Evolutionary conservation across 345 rosid species (phyloP).

Genomic region (Salix purpurea): DNA sequence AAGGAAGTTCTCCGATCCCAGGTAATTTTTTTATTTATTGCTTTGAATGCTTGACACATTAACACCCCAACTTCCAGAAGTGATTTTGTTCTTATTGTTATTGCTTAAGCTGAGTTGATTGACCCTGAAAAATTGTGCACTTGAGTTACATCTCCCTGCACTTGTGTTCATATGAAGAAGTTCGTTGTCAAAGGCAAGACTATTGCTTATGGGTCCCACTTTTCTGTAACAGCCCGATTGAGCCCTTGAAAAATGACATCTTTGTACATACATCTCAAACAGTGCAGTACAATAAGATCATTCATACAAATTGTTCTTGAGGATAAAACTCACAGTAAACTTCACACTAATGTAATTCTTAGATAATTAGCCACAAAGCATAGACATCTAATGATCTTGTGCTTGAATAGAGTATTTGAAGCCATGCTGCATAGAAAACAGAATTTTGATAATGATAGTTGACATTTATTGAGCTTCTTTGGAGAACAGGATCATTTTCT

Average conservation of each 20-base stretch:
- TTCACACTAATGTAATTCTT: not conserved
- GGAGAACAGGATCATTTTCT: not conserved
- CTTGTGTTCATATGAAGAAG: not conserved
- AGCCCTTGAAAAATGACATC: not conserved
- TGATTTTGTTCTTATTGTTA: not conserved
- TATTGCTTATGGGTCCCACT: not conserved
- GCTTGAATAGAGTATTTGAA: not conserved
- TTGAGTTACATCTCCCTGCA: not conserved
- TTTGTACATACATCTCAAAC: not conserved
- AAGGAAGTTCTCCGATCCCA: constrained; percentile 97
- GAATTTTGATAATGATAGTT: not conserved
- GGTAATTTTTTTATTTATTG: constrained; percentile 36
- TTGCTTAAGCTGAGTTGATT: not conserved
- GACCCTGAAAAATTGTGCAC: not conserved
- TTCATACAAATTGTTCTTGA: not conserved
- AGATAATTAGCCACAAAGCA: not conserved
- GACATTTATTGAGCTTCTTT: not conserved
- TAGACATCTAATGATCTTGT: not conserved
- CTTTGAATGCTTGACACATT: not conserved
- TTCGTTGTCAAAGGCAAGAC: not conserved
- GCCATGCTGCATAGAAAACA: not conserved
- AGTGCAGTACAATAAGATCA: not conserved
- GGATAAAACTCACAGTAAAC: not conserved
- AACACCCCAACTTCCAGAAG: not conserved
- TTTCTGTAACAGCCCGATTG: not conserved